Evolutionary conservation across 2,329 filamentous ascomycete genomes (phyloP), one percentile per base, ranked within the genome.

Genomic region (Decorospora gaudefroyi): DNA sequence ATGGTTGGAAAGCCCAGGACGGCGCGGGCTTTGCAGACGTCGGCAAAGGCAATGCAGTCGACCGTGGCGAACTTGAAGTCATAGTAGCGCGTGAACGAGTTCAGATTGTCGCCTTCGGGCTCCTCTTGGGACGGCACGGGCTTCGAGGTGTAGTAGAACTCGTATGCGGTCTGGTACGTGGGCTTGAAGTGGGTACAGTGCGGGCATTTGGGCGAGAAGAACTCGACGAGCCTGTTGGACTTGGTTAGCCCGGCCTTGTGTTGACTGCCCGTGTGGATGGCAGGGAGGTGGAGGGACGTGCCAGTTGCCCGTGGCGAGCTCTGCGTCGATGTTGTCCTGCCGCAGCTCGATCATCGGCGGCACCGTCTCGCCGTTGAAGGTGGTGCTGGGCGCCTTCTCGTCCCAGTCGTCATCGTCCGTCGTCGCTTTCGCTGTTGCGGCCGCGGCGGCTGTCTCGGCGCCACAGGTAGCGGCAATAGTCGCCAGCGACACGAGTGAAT

Each of bases 81-180:
- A 72, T 97, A 97, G 69, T 84, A 93, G 41, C 85, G 78, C 21
- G 85, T 84, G 64, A 96, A 96, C 4, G 80, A 80, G 63, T 85
- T 85, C 28, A 83, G 67, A 1, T 77, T 74, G 60, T 73, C 76
- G 59, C 68, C 73, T 18, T 70, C 65, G 30, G 74, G 75, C 7
- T 74, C 71, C 15, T 78, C 71, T 34, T 76, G 72, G 37, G 76
- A 71, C 7, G 49, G 42, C 17, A 85, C 74, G 11, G 87, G 86
- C 61, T 90, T 85, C 25, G 89, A 93, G 25, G 91, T 96, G 74
- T 89, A 84, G 75, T 96, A 99, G 72, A 85, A 96, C 74, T 99
- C 93, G 77, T 97, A 96, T 10, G 92, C 72, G 4, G 91, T 96
- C 72, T 97, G 90, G 78, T 84, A 96, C 36, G 83, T 85, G 6